Evolutionary conservation across 2,329 filamentous ascomycete species (phyloP), one percentile per base, ranked within the genome.

Genomic region (Geoglossum cookeanum): DNA sequence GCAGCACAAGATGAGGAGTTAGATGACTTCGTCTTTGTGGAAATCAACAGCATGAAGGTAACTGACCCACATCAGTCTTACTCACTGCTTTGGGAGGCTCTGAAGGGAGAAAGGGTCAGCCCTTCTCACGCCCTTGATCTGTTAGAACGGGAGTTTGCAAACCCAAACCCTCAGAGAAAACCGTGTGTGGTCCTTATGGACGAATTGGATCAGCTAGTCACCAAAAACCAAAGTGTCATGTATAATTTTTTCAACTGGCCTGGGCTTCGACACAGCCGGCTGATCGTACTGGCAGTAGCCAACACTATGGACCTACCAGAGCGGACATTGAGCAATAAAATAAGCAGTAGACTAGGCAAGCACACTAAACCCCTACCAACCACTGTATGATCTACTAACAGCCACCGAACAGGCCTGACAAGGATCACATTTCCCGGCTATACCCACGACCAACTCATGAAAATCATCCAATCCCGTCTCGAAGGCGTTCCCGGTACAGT

Each of bases 211-310:
- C 92, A 98, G 70, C 79, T 98, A 6, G 94, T 98, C 4, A 98
- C 92, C 11, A 92, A 91, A 66, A 97, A 95, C 65, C 94, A 98
- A 69, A 91, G 87, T n/a, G 92, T 98, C 71, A 98, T 98, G 92
- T 98, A 98, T 73, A 98, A 98, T 70, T 98, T 98, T 70, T 98
- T 98, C 78, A 98, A 98, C 67, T 98, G 92, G 92, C 92, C 92
- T 3, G 86, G 87, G 9, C 75, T 97, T 57, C 80, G 87, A 55
- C 90, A 98, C 69, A 95, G 88, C 57, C 81, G 90, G 54, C 76
- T 98, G 49, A 96, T 98, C 68, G 94, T 98, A 5, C 80, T 98
- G 5, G 94, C 94, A 9, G 92, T 98, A 17, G 94, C 92, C 56
- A 98, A 98, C 69, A 98, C 92, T 29, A 98, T 98, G 92, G 92